Conservation (phyloP, 257 asterid genomes). For the Lithospermum erythrorhizon region DNA sequence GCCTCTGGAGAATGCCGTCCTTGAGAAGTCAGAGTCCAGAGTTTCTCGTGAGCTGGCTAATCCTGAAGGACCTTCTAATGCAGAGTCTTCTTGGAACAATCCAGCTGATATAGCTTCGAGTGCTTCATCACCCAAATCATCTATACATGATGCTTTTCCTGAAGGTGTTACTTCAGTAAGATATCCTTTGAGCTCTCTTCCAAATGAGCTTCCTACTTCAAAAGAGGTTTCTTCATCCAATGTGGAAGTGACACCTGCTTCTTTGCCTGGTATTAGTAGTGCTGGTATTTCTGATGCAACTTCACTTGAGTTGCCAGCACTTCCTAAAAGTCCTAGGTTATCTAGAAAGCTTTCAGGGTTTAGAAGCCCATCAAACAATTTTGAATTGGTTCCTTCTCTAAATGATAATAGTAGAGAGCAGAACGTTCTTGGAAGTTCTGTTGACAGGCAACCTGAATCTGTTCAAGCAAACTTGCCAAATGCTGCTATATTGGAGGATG, state of each 20-base stretch:
- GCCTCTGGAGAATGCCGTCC: slow-evolving; percentile 41
- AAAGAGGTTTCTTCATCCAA: slow-evolving; percentile 25
- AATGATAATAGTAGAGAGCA: slow-evolving; percentile 39
- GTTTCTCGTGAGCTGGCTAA: slow-evolving; percentile 34
- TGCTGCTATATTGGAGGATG: slow-evolving; percentile 48
- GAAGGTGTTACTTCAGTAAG: slow-evolving; percentile 36
- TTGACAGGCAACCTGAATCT: slow-evolving; percentile 58
- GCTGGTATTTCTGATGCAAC: slow-evolving; percentile 24
- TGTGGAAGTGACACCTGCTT: slow-evolving; percentile 36
- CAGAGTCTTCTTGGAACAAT: slow-evolving; percentile 43
- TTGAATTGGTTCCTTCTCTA: slow-evolving; percentile 37
- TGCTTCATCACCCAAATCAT: slow-evolving; percentile 44
- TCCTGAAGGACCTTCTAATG: slow-evolving; percentile 33
- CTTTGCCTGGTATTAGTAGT: slow-evolving; percentile 26
- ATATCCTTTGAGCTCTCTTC: slow-evolving; percentile 22
- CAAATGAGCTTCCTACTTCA: slow-evolving; percentile 23
- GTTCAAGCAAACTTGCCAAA: slow-evolving; percentile 42
- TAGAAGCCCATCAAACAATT: slow-evolving; percentile 47
- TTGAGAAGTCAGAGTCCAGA: slow-evolving; percentile 57
- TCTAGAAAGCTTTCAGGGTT: slow-evolving; percentile 62
- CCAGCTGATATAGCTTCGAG: slow-evolving; percentile 33
- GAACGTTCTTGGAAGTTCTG: slow-evolving; percentile 53
- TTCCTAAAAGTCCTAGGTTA: slow-evolving; percentile 69
- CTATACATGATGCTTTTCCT: slow-evolving; percentile 20
- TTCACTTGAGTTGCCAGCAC: slow-evolving; percentile 47